phyloP scores from a whole-genome alignment of 2,329 filamentous ascomycete genomes.

The Knoxdaviesia proteae region DNA sequence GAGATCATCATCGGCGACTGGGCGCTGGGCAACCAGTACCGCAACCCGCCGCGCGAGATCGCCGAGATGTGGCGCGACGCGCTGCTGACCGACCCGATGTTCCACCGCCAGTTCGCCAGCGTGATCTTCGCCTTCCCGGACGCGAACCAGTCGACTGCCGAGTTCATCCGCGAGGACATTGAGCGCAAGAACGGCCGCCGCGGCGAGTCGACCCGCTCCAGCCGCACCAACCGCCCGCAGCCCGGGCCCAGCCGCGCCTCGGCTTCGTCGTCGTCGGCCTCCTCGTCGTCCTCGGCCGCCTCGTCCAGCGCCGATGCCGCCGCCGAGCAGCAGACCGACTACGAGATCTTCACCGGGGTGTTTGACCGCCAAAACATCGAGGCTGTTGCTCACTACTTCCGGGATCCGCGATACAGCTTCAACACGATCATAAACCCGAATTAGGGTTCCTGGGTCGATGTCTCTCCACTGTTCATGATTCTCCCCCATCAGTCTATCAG shows the following conservation, averaged over 20 bases:
- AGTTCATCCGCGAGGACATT: slow-evolving; percentile 32
- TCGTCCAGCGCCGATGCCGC: slow-evolving; percentile 1
- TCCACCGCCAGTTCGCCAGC: slow-evolving; percentile 38
- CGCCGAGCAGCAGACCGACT: slow-evolving; percentile 16
- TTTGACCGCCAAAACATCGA: slow-evolving; percentile 30
- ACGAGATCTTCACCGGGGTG: slow-evolving; percentile 30
- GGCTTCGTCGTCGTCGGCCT: slow-evolving; percentile 9
- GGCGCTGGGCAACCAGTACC: slow-evolving; percentile 39
- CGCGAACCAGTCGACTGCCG: slow-evolving; percentile 27
- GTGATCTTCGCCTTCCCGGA: slow-evolving; percentile 47
- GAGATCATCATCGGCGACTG: slow-evolving; percentile 43
- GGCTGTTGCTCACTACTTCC: slow-evolving; percentile 20
- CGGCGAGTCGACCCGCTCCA: neutral
- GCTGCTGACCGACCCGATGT: slow-evolving; percentile 39
- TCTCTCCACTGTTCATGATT: neutral
- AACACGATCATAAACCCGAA: slow-evolving; percentile 24
- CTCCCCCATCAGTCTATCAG: neutral
- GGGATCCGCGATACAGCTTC: slow-evolving; percentile 32
- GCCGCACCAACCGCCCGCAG: slow-evolving; percentile 10
- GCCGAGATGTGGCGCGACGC: slow-evolving; percentile 46
- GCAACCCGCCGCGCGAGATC: slow-evolving; percentile 43
- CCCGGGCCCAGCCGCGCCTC: slow-evolving; percentile 11
- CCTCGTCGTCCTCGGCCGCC: slow-evolving; percentile 9
- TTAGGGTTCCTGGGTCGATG: neutral
- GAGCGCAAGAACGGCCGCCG: slow-evolving; percentile 21